Percentiles rank a stretch among this genome's conserved stretches.
Evolutionary conservation across 805 yeast species (phyloP).

Genomic region (Candida khao-thaluensis): DNA sequence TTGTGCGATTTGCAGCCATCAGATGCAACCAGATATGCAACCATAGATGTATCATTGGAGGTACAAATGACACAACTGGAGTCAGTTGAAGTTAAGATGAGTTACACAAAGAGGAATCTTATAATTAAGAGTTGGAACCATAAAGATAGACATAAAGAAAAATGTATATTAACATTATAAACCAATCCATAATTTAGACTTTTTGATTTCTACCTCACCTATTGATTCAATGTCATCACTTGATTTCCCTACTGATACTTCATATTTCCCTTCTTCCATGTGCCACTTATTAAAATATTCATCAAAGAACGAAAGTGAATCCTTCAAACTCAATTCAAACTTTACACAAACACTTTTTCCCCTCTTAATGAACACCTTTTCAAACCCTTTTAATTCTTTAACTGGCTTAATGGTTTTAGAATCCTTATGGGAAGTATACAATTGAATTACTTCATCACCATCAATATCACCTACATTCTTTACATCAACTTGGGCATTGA

Average conservation of each 20-base stretch:
- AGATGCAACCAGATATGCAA: no score
- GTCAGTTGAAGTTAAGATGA: no score
- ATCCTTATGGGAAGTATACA: conserved; percentile 21
- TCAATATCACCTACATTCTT: conserved; percentile 23
- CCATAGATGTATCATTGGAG: no score
- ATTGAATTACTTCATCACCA: conserved; percentile 31
- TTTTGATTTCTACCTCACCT: conserved; percentile 9
- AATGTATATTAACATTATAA: no score
- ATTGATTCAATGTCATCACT: conserved; percentile 18
- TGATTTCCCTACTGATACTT: conserved; percentile 25
- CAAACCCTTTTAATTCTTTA: conserved; percentile 32
- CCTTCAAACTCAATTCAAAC: conserved; percentile 22
- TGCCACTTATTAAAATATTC: conserved; percentile 28
- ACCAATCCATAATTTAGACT: conserved; percentile 13
- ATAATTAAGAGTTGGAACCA: no score
- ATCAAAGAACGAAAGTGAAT: conserved; percentile 30
- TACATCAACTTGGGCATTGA: conserved; percentile 20
- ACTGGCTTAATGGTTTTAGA: conserved; percentile 23
- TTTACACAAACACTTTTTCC: conserved; percentile 17
- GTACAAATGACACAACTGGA: no score
- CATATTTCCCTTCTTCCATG: conserved; percentile 24
- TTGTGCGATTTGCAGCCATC: conserved; percentile 2
- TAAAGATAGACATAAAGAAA: no score
- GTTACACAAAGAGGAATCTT: no score
- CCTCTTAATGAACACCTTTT: conserved; percentile 23